Evolutionary conservation across 75 land plant genomes (phyloP), one percentile per base, ranked within the genome.

Genomic region (Ceratopteris richardii): DNA sequence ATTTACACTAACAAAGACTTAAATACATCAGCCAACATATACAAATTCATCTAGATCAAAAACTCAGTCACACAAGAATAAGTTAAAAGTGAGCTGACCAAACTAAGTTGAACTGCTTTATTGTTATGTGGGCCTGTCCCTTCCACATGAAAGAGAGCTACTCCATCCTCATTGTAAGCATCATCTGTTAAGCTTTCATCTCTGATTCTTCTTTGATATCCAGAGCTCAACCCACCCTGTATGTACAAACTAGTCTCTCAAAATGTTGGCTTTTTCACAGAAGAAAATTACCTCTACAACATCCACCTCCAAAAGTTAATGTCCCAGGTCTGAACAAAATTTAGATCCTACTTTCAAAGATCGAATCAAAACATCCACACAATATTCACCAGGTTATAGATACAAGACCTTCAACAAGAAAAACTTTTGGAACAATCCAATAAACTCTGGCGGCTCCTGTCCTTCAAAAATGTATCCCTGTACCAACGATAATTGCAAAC

Each of bases 71-170:
- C n/a, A n/a, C n/a, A n/a, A n/a, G n/a, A n/a, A n/a, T n/a, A n/a
- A n/a, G n/a, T n/a, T n/a, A n/a, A n/a, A n/a, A n/a, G n/a, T n/a
- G n/a, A n/a, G 14, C 42, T 40, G 42, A 93, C 98, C 31, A 80
- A 66, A 31, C 90, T 91, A 53, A 83, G 87, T 93, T 93, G 98
- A 62, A 93, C 80, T 36, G 96, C 84, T 73, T 83, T 89, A 77
- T 79, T 83, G 48, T 86, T 93, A 18, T 90, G 82, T 25, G 85
- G 96, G 20, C 95, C 86, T 44, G 80, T 66, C 31, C 91, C 96
- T 73, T 87, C 90, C 30, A 93, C 80, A 51, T 91, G 74, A 62
- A 93, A 81, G 52, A 93, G 56, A 52, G 90, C 90, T 57, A 80
- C 48, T 16, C 79, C 74, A 61, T 89, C 77, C 50, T 82, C 85